Evolutionary conservation across 2,329 filamentous ascomycete genomes (phyloP).

Genomic region (Ceratocystis eucalypticola): DNA sequence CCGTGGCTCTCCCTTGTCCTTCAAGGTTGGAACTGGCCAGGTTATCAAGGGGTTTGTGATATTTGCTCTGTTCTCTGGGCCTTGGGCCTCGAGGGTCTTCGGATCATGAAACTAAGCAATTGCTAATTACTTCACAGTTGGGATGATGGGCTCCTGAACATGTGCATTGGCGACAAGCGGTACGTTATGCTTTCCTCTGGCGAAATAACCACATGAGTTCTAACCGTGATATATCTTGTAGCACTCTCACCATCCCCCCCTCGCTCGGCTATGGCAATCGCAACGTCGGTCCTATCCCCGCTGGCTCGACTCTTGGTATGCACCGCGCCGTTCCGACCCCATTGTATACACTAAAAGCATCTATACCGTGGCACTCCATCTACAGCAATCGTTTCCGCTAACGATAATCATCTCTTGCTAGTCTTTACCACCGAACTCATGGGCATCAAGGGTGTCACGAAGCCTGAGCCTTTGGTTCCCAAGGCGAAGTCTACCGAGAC

Average conservation of each 20-base stretch:
- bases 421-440: slow-evolving; percentile 89
- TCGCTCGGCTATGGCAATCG: slow-evolving; percentile 68
- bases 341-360: background rate
- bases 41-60: slow-evolving; percentile 72
- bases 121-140: slow-evolving; percentile 39
- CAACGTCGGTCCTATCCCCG: slow-evolving; percentile 69
- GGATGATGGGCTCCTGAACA: slow-evolving; percentile 79
- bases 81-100: background rate
- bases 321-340: slow-evolving; percentile 14
- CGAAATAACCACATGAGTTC: background rate
- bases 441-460: slow-evolving; percentile 60
- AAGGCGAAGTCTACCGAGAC: slow-evolving; percentile 27
- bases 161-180: slow-evolving; percentile 92
- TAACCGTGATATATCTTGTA: slow-evolving; percentile 24
- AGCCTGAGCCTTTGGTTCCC: slow-evolving; percentile 33
- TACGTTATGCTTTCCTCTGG: slow-evolving; percentile 23
- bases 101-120: slow-evolving; percentile 20
- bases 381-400: background rate
- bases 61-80: background rate
- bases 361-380: background rate
- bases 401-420: slow-evolving; percentile 24
- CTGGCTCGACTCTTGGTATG: slow-evolving; percentile 60
- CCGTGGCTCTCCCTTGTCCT: slow-evolving; percentile 59
- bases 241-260: slow-evolving; percentile 80
- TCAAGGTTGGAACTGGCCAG: slow-evolving; percentile 63